Evolutionary conservation across 2,329 filamentous ascomycete species (phyloP).

Genomic region (Exophiala alcalophila): DNA sequence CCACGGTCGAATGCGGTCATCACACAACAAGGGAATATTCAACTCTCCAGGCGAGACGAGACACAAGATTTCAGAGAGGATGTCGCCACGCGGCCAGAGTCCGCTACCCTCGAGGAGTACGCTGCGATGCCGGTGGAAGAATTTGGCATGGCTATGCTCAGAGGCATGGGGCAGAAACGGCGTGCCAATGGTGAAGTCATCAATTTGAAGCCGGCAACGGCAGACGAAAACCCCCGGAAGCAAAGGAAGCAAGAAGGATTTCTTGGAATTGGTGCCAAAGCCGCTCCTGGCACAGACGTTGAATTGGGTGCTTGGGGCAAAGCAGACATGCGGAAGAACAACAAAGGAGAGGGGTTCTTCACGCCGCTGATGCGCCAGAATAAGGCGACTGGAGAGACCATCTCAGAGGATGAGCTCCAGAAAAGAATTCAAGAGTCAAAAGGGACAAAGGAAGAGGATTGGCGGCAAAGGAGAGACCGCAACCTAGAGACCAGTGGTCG

Average conservation of each 20-base stretch:
- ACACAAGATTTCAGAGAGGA: constrained; percentile 67
- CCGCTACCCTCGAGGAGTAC: constrained; percentile 78
- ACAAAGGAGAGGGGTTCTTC: constrained; percentile 53
- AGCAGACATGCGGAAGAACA: constrained; percentile 52
- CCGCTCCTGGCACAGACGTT: constrained; percentile 50
- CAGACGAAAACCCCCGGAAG: constrained; percentile 48
- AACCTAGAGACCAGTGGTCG: constrained; percentile 42
- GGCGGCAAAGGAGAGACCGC: constrained; percentile 45
- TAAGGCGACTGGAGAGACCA: constrained; percentile 59
- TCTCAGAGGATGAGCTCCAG: constrained; percentile 62
- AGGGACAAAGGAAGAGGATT: constrained; percentile 43
- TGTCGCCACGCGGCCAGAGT: constrained; percentile 68
- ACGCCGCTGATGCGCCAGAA: constrained; percentile 61
- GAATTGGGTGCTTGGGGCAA: constrained; percentile 81
- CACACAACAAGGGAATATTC: constrained; percentile 34
- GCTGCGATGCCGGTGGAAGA: constrained; percentile 87
- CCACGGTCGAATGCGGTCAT: constrained; percentile 54
- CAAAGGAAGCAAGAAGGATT: constrained; percentile 69
- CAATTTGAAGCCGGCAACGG: constrained; percentile 40
- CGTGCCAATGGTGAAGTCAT: constrained; percentile 53
- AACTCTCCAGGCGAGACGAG: constrained; percentile 36
- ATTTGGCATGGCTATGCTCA: constrained; percentile 83
- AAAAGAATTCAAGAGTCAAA: constrained; percentile 50
- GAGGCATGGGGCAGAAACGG: constrained; percentile 93
- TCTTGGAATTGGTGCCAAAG: constrained; percentile 84